Evolutionary conservation across 1,139 yeast species (phyloP).

Genomic region (Yamadazyma jaroonii): DNA sequence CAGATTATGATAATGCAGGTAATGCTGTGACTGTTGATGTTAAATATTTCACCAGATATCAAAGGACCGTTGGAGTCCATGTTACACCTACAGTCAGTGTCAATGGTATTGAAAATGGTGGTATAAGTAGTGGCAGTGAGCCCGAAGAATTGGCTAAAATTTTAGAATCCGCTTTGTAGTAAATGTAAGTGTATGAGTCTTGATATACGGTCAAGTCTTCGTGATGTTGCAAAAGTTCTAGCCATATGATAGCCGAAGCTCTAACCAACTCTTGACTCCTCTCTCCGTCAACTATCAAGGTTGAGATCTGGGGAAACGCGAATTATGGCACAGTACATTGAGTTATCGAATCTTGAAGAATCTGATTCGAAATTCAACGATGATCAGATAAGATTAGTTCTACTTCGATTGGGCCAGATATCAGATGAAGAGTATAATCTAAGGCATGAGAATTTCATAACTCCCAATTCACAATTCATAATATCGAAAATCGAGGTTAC

Average conservation of each 20-base stretch:
- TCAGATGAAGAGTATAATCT: constrained; percentile 24
- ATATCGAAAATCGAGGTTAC: constrained; percentile 25
- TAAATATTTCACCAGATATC: constrained; percentile 70
- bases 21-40: constrained; percentile 59
- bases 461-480: constrained; percentile 27
- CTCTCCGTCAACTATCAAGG: neutral
- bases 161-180: constrained; percentile 18
- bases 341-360: constrained; percentile 8
- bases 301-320: neutral
- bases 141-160: constrained; percentile 29
- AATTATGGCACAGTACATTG: constrained; percentile 11
- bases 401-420: constrained; percentile 29
- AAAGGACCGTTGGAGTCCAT: constrained; percentile 77
- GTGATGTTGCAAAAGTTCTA: too few species aligned
- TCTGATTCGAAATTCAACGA: constrained; percentile 12
- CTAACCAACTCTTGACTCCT: neutral
- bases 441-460: constrained; percentile 15
- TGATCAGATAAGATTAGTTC: constrained; percentile 25
- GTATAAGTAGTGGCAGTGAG: constrained; percentile 39
- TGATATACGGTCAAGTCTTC: too few species aligned
- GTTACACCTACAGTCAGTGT: constrained; percentile 80
- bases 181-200: too few species aligned
- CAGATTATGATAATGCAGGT: constrained; percentile 50
- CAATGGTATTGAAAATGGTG: constrained; percentile 55
- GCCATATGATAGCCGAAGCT: neutral